These are phyloP conservation scores for Paecilomyces dactylethromorphus DNA, from an alignment of 2,329 filamentous ascomycete genomes.

Conservation along the genomic window DNA sequence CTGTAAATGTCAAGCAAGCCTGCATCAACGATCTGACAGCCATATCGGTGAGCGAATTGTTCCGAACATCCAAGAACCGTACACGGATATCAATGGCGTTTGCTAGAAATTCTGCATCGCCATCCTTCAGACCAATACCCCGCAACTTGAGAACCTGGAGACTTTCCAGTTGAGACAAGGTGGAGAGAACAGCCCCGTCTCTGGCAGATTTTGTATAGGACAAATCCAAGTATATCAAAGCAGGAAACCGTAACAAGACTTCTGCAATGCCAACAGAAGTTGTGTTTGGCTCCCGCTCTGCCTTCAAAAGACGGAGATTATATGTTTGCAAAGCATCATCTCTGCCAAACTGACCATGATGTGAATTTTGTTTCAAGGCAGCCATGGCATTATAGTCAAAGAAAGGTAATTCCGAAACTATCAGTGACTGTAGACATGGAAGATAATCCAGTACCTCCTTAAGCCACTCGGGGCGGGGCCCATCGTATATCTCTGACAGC, in stretches of 20 bases:
- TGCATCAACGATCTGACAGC: slow-evolving; percentile 48
- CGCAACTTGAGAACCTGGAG: slow-evolving; percentile 53
- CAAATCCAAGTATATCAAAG: slow-evolving; percentile 52
- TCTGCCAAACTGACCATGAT: slow-evolving; percentile 2
- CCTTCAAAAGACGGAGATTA: slow-evolving; percentile 49
- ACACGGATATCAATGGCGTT: slow-evolving; percentile 47
- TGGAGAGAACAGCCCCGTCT: slow-evolving; percentile 42
- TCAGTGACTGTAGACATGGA: slow-evolving; percentile 53
- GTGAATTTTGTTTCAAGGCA: slow-evolving; percentile 34
- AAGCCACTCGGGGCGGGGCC: slow-evolving; percentile 53
- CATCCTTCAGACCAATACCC: slow-evolving; percentile 48
- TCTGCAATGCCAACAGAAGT: slow-evolving; percentile 49
- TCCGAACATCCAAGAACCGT: slow-evolving; percentile 50
- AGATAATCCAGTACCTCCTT: slow-evolving; percentile 52
- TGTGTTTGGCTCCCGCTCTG: slow-evolving; percentile 52
- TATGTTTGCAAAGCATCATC: slow-evolving; percentile 24
- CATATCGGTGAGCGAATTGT: slow-evolving; percentile 52
- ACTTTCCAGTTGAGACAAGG: slow-evolving; percentile 41
- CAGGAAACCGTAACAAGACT: slow-evolving; percentile 47
- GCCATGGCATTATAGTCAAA: slow-evolving; percentile 55
- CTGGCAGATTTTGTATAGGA: slow-evolving; percentile 48
- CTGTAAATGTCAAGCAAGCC: slow-evolving; percentile 38
- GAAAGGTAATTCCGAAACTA: slow-evolving; percentile 54
- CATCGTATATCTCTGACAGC: slow-evolving; percentile 55
- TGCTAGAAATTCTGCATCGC: slow-evolving; percentile 46